phyloP scores from a whole-genome alignment of 164 flowering plant genomes.

The Euptelea pleiosperma region DNA sequence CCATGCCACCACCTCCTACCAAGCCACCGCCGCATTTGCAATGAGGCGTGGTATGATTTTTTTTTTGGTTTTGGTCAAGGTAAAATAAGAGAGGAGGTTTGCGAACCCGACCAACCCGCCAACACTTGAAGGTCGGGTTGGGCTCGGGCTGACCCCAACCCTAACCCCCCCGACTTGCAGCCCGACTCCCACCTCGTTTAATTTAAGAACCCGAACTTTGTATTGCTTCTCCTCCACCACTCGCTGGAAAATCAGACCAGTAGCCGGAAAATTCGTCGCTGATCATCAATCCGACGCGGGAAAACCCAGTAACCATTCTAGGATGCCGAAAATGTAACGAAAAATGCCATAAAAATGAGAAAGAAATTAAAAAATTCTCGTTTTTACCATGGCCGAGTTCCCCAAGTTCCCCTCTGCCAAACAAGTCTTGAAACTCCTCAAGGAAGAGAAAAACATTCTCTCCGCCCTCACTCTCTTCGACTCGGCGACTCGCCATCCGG shows the following conservation, averaged over 20 bases:
- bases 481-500: constrained; percentile 41
- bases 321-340: neutral
- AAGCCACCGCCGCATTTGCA: too few relatives aligned
- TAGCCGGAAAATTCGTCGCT: neutral
- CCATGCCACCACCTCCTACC: too few relatives aligned
- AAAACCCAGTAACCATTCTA: neutral
- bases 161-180: too few relatives aligned
- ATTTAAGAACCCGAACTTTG: too few relatives aligned
- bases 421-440: constrained; percentile 53
- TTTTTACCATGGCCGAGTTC: constrained; percentile 25
- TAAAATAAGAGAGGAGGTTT: too few relatives aligned
- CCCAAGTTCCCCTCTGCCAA: constrained; percentile 44
- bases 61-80: too few relatives aligned
- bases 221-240: neutral
- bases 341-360: constrained; percentile 15
- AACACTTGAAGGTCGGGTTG: too few relatives aligned
- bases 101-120: too few relatives aligned
- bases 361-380: neutral
- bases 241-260: neutral
- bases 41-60: too few relatives aligned
- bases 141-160: too few relatives aligned
- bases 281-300: neutral
- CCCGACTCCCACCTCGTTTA: too few relatives aligned
- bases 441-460: constrained; percentile 44
- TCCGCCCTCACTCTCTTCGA: constrained; percentile 68